These are phyloP conservation scores for Abelmoschus esculentus DNA, from an alignment of 345 rosid species.

Conservation along the genomic window DNA sequence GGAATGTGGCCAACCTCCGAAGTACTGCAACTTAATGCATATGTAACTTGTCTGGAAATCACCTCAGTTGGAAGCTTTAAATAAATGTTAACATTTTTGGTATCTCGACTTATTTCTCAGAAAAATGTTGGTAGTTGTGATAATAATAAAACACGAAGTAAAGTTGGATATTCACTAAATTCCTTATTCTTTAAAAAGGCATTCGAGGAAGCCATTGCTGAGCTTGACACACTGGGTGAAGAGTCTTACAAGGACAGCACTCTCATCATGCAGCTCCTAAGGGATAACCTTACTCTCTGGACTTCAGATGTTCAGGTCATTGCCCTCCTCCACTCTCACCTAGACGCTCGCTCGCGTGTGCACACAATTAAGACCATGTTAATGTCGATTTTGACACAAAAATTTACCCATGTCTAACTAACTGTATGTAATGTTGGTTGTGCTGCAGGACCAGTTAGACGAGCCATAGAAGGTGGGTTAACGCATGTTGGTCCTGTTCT, in stretches of 20 bases:
- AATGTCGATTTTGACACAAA: not conserved
- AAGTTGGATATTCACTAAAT: not conserved
- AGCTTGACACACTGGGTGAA: conserved; percentile 83
- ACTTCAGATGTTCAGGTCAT: conserved; percentile 89
- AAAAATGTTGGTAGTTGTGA: not conserved
- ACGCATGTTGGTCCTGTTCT: conserved; percentile 29
- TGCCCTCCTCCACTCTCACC: not conserved
- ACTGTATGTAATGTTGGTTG: not conserved
- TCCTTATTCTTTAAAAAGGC: conserved; percentile 35
- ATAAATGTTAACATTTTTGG: no score
- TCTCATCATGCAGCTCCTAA: conserved; percentile 86
- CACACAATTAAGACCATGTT: not conserved
- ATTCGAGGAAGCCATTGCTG: conserved; percentile 95
- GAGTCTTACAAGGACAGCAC: conserved; percentile 99
- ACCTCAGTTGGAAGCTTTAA: no score
- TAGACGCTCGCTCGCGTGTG: not conserved
- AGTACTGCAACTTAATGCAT: not conserved
- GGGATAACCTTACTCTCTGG: conserved; percentile 98
- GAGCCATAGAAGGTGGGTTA: conserved; percentile 41
- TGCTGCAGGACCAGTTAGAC: conserved; percentile 66
- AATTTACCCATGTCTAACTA: not conserved
- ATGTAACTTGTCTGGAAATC: not conserved
- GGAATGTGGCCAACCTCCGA: not conserved
- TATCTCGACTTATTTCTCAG: no score
- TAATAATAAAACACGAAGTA: not conserved